A percentile compares a stretch with the other conserved stretches of the same genome.
Conservation (phyloP, 306 rosid species). For the Ochetophila trinervis region DNA sequence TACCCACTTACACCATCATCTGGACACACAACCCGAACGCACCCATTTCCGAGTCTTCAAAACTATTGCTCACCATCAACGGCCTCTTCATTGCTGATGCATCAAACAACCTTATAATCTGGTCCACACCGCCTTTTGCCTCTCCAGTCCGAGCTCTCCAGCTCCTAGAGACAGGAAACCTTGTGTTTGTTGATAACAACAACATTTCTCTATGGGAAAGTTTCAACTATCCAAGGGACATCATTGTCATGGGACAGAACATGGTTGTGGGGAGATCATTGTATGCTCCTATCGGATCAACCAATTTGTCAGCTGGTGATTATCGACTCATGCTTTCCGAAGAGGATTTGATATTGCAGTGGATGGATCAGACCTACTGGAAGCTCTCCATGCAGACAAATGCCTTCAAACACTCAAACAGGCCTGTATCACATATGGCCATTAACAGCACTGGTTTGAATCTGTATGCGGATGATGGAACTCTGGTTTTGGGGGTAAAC, state of each 20-base stretch:
- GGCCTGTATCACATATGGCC: constrained; percentile 10
- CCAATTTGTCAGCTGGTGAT: neutral
- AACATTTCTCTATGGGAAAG: constrained; percentile 17
- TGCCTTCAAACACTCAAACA: neutral
- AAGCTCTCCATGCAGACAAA: neutral
- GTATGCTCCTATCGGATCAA: neutral
- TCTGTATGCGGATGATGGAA: neutral
- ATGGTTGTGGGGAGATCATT: constrained; percentile 6
- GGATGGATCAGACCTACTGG: constrained; percentile 23
- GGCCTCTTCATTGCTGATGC: constrained; percentile 6
- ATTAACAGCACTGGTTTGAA: constrained; percentile 12
- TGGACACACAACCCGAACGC: constrained; percentile 16
- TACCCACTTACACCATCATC: constrained; percentile 10
- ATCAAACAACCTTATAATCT: neutral
- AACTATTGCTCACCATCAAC: constrained; percentile 3
- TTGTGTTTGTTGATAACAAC: constrained; percentile 1
- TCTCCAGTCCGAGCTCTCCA: constrained; percentile 12
- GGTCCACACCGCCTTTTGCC: constrained; percentile 15
- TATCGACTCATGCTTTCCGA: constrained; percentile 4
- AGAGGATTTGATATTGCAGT: constrained; percentile 1
- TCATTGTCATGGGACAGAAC: constrained; percentile 16
- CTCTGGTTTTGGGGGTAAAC: neutral
- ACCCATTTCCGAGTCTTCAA: constrained; percentile 2
- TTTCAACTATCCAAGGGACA: constrained; percentile 16
- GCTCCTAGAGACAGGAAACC: constrained; percentile 21